These are phyloP conservation scores for Trichophyton benhamiae DNA, from an alignment of 2,329 filamentous ascomycete genomes.

Conservation along the genomic window DNA sequence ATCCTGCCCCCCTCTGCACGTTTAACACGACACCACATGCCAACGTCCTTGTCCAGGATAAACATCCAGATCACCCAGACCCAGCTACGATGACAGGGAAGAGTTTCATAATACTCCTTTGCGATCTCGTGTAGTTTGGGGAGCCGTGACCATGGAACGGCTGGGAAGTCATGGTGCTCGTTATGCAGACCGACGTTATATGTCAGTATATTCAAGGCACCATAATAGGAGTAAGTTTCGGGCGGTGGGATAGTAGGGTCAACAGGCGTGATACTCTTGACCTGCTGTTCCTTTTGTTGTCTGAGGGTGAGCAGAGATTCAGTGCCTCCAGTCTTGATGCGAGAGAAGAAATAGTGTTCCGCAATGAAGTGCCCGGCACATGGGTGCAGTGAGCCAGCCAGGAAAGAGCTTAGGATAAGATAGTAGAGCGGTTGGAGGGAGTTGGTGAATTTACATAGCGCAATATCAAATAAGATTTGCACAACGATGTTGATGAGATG, in stretches of 20 bases:
- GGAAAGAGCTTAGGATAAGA: slow-evolving; percentile 77
- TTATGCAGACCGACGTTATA: slow-evolving; percentile 98
- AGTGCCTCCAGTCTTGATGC: slow-evolving; percentile 26
- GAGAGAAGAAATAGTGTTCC: slow-evolving; percentile 71
- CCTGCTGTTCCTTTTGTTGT: slow-evolving; percentile 24
- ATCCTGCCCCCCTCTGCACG: slow-evolving; percentile 61
- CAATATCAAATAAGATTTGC: slow-evolving; percentile 66
- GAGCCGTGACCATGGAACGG: slow-evolving; percentile 84
- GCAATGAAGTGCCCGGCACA: slow-evolving; percentile 97
- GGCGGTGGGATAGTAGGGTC: slow-evolving; percentile 50
- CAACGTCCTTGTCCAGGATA: slow-evolving; percentile 77
- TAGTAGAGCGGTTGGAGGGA: slow-evolving; percentile 57
- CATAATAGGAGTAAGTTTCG: slow-evolving; percentile 97
- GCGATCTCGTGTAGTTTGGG: slow-evolving; percentile 67
- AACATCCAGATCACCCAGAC: slow-evolving; percentile 90
- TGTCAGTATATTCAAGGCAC: slow-evolving; percentile 76
- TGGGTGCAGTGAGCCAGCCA: slow-evolving; percentile 86
- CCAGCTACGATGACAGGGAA: slow-evolving; percentile 86
- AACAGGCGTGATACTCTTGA: slow-evolving; percentile 23
- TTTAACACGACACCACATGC: slow-evolving; percentile 87
- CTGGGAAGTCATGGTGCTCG: slow-evolving; percentile 97
- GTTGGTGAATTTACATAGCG: slow-evolving; percentile 50
- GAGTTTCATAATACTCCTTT: slow-evolving; percentile 76
- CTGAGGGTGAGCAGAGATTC: slow-evolving; percentile 42
- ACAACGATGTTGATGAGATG: slow-evolving; percentile 69